Evolutionary conservation across 768 basidiomycete species (phyloP), one percentile per base, ranked within the genome.

Genomic region (Rhodosporidiobolus sp.): DNA sequence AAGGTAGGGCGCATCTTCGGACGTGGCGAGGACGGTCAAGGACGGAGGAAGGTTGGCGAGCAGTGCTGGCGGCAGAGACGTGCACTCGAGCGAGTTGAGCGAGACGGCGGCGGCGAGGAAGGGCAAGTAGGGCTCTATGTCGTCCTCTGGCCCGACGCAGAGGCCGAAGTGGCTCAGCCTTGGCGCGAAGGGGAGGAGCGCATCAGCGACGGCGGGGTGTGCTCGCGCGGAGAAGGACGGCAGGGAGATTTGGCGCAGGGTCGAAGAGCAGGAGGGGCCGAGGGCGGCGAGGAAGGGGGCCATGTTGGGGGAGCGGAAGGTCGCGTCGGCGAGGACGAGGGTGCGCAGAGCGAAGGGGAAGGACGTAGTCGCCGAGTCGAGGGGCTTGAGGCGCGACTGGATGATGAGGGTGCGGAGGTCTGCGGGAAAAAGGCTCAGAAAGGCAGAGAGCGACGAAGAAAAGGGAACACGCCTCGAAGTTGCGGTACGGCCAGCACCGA

Each of bases 41-140:
- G 55, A 28, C 0, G 26, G 34, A 1, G 71, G 66, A 1, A 72
- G 56, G 49, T 62, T 38, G 30, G 35, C 28, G 30, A 72, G 66
- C 24, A 72, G 46, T 0, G 35, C 11, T 12, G 52, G n/a, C 19
- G 65, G 62, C 20, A 72, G 55, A 11, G 48, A n/a, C 22, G 66
- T 67, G 57, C 71, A 72, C 45, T 72, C 71, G 71, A 72, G n/a
- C 14, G 71, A 72, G 32, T 46, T 8, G 35, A 72, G 55, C 20
- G 45, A 2, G 2, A 32, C 35, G 4, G 56, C 49, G 1, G 65
- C n/a, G n/a, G 46, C 48, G 57, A 72, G 16, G 34, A 64, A 17
- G 28, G 38, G 49, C 4, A 45, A 20, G 49, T 66, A 72, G 19
- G 60, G 53, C 0, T 46, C 8, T 1, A 60, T 6, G 35, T 62